Evolutionary conservation across 192 early-diverging fungal species (phyloP).

Genomic region (Diversispora eburnea): DNA sequence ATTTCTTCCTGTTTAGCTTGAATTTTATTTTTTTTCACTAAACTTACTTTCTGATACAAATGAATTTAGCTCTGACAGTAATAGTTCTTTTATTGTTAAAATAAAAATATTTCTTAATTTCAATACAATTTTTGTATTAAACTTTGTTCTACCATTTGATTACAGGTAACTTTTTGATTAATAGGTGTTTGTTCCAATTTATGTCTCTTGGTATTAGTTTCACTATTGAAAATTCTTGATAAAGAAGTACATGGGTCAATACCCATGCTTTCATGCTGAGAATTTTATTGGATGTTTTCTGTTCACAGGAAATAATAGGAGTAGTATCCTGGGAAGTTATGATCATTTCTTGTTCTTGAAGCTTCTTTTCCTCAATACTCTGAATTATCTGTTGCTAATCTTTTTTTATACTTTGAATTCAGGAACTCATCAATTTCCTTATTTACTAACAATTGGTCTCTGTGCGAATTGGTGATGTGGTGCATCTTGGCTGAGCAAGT

Average conservation of each 20-base stretch:
- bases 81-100: background rate
- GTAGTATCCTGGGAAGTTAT: no score
- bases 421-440: no score
- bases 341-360: no score
- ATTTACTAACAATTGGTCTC: no score
- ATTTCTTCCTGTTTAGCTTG: background rate
- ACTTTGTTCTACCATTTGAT: conserved; percentile 13
- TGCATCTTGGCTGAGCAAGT: no score
- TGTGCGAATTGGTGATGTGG: no score
- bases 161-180: background rate
- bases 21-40: background rate
- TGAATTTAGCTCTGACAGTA: background rate
- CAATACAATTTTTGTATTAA: conserved; percentile 12
- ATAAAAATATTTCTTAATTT: background rate
- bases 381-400: no score
- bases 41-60: background rate
- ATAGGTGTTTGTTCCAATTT: conserved; percentile 5
- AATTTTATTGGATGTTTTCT: no score
- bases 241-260: background rate
- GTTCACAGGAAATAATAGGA: no score
- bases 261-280: background rate
- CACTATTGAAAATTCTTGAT: background rate
- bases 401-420: no score
- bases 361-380: no score
- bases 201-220: background rate